Evolutionary conservation across 2,329 filamentous ascomycete species (phyloP), one percentile per base, ranked within the genome.

Genomic region (Diplocarpon mali): DNA sequence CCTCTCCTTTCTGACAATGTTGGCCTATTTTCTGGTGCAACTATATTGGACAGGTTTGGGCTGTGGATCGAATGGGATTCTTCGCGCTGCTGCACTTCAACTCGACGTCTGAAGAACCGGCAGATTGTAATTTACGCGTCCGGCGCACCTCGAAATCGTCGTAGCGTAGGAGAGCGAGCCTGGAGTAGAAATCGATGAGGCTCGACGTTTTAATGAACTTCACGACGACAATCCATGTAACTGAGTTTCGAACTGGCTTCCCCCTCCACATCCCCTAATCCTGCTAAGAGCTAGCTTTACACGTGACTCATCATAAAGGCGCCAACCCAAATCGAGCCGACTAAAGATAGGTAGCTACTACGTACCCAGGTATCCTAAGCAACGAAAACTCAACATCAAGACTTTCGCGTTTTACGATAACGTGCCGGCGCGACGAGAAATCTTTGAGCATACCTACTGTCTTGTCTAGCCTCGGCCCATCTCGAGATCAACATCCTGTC

Each of bases 121-220:
- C 17, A 35, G 20, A 28, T 14, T 29, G 34, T 27, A 29, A 16
- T 31, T 32, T 14, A 50, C 46, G 48, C 49, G 47, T 47, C 45
- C 47, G 45, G 50, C 50, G 50, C 50, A 51, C 39, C 44, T 45
- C 46, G 36, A 44, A 40, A 14, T 37, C 34, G 27, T 32, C 6
- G 41, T 32, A 12, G 9, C 30, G 30, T 34, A 44, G 16, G 15
- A 29, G 24, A 38, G 31, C 41, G 35, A 28, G 39, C 20, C 16
- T 34, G 36, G 36, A 24, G 28, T 35, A 40, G 40, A 14, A 27
- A 30, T 40, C 20, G 44, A 45, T 40, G 39, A 40, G 29, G 27
- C 37, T 42, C 39, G 42, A 40, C 14, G 36, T 24, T 28, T 52
- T 47, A 49, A 51, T 52, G 20, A 7, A 24, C 20, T 7, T 24